Evolutionary conservation across 1,139 yeast species (phyloP), one percentile per base, ranked within the genome.

Genomic region (Protomyces pachydermus): DNA sequence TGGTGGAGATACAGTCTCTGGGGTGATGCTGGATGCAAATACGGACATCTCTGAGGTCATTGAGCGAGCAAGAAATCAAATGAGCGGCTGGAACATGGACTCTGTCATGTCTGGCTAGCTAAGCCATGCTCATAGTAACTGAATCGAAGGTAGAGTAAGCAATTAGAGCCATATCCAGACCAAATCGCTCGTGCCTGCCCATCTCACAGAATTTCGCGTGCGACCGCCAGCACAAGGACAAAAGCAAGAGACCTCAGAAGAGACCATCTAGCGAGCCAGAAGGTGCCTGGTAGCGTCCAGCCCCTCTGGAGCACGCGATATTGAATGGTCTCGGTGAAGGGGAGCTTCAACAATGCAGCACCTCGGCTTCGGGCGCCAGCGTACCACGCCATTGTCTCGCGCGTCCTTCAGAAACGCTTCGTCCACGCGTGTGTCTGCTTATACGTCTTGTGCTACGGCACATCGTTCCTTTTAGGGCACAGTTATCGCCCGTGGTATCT

Each of bases 251-350:
- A 20, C 23, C 2, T 20, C 23, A 20, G 23, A 20, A 20, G 32
- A 28, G 8, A 28, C 32, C 32, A 28, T 28, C 32, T 28, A 28
- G 32, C 32, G 3, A 28, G 32, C 32, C 8, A 28, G 32, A 28
- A 6, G 32, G 8, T 4, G 32, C 32, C 5, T 6, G 32, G 32
- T 6, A 28, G 32, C 3, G 32, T 6, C 8, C 32, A 8, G 32
- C 32, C 32, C 32, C 32, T 28, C 32, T 28, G 32, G 8, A 4
- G 32, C 32, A 28, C 35, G 6, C 54, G n/a, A 34, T 1, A 6
- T n/a, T 20, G 34, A 18, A 58, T 58, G 62, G 62, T 58, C 53
- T 51, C 56, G 20, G 62, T 58, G 23, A 58, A 58, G 9, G 54
- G 52, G 42, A 58, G 62, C 35, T 58, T 58, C 42, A 14, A 14